Base-by-base conservation (phyloP, 164 flowering plant genomes). In the Stephania japonica region DNA sequence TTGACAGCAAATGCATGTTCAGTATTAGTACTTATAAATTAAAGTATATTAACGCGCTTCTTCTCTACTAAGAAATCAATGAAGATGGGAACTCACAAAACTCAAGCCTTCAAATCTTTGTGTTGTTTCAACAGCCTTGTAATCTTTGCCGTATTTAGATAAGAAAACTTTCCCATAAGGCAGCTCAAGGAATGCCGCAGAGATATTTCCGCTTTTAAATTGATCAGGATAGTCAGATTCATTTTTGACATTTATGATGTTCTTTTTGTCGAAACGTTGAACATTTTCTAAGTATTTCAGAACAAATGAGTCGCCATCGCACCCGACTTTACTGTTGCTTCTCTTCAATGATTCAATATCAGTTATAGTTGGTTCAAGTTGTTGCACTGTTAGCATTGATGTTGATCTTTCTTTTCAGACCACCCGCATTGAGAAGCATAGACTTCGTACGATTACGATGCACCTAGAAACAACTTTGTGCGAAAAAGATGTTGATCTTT, bases 311-410 rank as follows among this genome's bases (percentile, higher is more conserved):
- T 81, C 82, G 19, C 76, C 77, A 62, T 86, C 86, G 41, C 86
- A 88, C 4, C 89, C 87, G 41, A 86, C 75, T 21, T 21, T 65
- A 27, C 44, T 25, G 23, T 88, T 84, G 41, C 41, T 63, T 19
- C 24, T 73, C 64, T 70, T 78, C 4, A 86, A 71, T 67, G 70
- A 74, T 1, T 75, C 73, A 9, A 84, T 78, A 27, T 81, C 79
- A 5, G 75, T 77, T 18, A 76, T 78, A 26, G 65, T 78, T 24
- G 86, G 81, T n/a, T n/a, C n/a, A n/a, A n/a, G n/a, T n/a, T n/a
- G n/a, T n/a, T n/a, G n/a, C 18, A 85, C 85, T 0, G 89, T 88
- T 64, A 88, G 81, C 84, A 85, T 82, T 11, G 91, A 88, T 19
- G 84, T 75, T n/a, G n/a, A n/a, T n/a, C n/a, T n/a, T n/a, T n/a